A percentile compares a stretch with the other conserved stretches of the same genome.
phyloP scores from a whole-genome alignment of 1,284 basidiomycete species.

The Cryptococcus maquisensis region DNA sequence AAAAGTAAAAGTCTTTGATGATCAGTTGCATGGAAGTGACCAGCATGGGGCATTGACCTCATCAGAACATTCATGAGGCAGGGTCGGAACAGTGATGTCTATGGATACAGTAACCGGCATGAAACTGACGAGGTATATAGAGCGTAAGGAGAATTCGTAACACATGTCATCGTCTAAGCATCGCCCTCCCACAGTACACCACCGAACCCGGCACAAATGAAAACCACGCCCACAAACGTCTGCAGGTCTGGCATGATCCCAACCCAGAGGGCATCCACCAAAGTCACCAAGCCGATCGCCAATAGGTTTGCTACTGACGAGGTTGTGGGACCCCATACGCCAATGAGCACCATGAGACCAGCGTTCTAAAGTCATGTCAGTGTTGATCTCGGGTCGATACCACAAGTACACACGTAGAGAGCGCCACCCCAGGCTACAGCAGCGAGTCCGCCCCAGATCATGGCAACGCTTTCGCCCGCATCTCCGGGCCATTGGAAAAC shows the following conservation, averaged over 20 bases:
- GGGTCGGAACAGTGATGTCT: too few relatives aligned
- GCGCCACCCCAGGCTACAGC: slow-evolving; percentile 39
- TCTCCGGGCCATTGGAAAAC: slow-evolving; percentile 28
- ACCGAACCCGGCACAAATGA: slow-evolving; percentile 47
- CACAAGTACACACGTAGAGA: slow-evolving; percentile 36
- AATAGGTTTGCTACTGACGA: slow-evolving; percentile 48
- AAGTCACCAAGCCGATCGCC: slow-evolving; percentile 46
- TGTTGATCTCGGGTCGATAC: not conserved
- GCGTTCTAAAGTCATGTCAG: slow-evolving; percentile 36
- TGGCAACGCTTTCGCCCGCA: slow-evolving; percentile 4
- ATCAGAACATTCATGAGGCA: too few relatives aligned
- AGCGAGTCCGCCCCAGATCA: slow-evolving; percentile 26
- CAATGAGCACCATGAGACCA: slow-evolving; percentile 49
- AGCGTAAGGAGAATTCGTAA: not conserved
- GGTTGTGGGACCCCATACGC: slow-evolving; percentile 47
- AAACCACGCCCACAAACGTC: slow-evolving; percentile 40
- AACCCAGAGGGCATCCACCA: slow-evolving; percentile 44
- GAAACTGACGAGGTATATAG: too few relatives aligned
- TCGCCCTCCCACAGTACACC: slow-evolving; percentile 46
- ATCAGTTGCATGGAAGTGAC: too few relatives aligned
- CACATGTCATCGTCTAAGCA: slow-evolving; percentile 7
- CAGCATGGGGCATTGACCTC: too few relatives aligned
- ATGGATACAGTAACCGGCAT: too few relatives aligned
- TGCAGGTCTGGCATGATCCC: slow-evolving; percentile 32
- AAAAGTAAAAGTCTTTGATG: too few relatives aligned